A percentile compares a stretch with the other conserved stretches of the same genome.
These are phyloP conservation scores for Paramecium sonneborni DNA, from an alignment of 73 alveolate genomes.

Conservation along the genomic window DNA sequence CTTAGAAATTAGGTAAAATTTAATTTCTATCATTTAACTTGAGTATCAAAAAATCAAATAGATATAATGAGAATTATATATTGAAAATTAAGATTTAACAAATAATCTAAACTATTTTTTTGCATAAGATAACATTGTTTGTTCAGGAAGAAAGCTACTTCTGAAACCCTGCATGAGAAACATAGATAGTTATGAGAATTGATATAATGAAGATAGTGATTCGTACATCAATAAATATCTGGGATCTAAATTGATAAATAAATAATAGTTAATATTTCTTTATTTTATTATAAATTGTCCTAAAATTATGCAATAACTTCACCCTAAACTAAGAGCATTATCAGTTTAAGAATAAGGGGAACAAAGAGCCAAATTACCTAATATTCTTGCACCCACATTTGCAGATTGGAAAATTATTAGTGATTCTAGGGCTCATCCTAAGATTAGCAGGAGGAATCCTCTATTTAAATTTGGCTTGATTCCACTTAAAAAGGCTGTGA, in stretches of 20 bases:
- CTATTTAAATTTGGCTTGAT: conserved; percentile 36
- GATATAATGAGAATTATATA: too few species aligned
- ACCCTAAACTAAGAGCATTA: neutral
- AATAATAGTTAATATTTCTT: neutral
- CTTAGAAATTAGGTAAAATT: neutral
- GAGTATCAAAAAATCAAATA: neutral
- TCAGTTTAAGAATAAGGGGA: conserved; percentile 42
- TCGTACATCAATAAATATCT: neutral
- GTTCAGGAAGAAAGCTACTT: neutral
- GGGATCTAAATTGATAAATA: neutral
- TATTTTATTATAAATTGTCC: neutral
- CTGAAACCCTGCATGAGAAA: neutral
- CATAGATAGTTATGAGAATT: neutral
- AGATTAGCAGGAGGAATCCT: conserved; percentile 56
- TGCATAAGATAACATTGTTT: neutral
- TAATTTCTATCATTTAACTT: neutral
- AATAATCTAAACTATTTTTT: neutral
- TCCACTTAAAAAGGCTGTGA: neutral
- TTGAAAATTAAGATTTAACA: too few species aligned
- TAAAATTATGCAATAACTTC: neutral
- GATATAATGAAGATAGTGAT: neutral
- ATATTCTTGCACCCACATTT: conserved; percentile 36
- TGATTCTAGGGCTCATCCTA: conserved; percentile 27
- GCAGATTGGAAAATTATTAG: conserved; percentile 53
- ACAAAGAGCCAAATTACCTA: neutral